Base-by-base conservation (phyloP, 1,139 yeast species). In the Scheffersomyces segobiensis region DNA sequence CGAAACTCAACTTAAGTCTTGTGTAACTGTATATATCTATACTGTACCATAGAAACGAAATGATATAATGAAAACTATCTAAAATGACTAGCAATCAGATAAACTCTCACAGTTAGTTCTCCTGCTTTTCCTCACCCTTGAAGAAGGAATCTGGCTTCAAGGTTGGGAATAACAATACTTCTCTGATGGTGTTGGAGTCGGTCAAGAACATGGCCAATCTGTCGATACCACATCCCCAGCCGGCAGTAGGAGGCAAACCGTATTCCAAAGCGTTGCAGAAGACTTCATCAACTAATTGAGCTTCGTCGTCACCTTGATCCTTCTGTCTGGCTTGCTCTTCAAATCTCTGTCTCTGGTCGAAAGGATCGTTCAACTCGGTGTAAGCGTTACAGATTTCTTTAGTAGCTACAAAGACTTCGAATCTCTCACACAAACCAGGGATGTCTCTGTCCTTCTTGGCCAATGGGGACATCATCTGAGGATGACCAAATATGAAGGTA, bases 141-240 rank as follows among this genome's bases (percentile, higher is more conserved):
- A 70, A 73, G 60, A 76, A 71, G 57, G 78, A 86, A 77, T 93
- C 98, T 56, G 98, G 98, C 83, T 93, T 93, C 86, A 95, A 91
- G 66, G 98, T 93, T 75, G 99, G 99, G 96, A 95, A 95, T 74
- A 95, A 82, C 69, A 95, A 84, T 53, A 95, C 99, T 82, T 95
- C 99, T 88, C 97, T 92, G 74, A 95, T 95, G 66, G 98, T 92
- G 82, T 92, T 91, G 61, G 98, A 91, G 79, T 95, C 87, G 64
- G 98, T 95, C 82, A 95, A 86, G 83, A 95, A 93, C 99, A 95
- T 95, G 73, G 97, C 95, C 71, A 95, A 77, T 84, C 99, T 91
- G 80, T 95, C 99, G 69, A 95, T 93, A 86, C 99, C 99, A 81
- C 97, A 90, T 71, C 99, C 99, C 98, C 98, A 95, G 69, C 99